These are phyloP conservation scores for Pharnaceum exiguum DNA, from an alignment of 148 eudicot species.

Conservation along the genomic window DNA sequence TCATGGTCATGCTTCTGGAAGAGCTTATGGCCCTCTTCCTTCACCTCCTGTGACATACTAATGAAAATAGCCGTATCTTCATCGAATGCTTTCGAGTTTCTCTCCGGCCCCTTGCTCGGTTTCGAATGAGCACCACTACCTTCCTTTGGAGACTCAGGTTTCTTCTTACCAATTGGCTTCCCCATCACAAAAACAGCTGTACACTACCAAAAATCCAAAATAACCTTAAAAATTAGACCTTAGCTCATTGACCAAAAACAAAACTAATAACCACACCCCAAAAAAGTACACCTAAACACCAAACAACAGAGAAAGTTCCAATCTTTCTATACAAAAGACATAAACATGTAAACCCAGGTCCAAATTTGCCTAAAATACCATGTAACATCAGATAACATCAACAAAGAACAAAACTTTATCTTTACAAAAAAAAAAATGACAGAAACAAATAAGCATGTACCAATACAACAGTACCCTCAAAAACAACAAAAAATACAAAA, in stretches of 20 bases:
- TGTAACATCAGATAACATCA: too few species aligned
- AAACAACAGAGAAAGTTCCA: conserved; percentile 8
- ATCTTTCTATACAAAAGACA: background rate
- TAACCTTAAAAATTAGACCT: too few species aligned
- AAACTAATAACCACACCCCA: conserved; percentile 5
- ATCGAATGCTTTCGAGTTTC: conserved; percentile 70
- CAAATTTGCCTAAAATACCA: too few species aligned
- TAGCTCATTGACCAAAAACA: background rate
- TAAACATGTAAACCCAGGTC: background rate
- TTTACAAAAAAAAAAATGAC: too few species aligned
- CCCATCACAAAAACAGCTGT: conserved; percentile 42
- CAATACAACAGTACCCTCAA: too few species aligned
- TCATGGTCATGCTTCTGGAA: conserved; percentile 78
- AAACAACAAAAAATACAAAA: too few species aligned
- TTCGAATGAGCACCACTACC: conserved; percentile 30
- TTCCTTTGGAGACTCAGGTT: conserved; percentile 24
- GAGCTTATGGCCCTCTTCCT: conserved; percentile 76
- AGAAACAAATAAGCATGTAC: too few species aligned
- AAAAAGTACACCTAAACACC: conserved; percentile 6
- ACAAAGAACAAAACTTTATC: too few species aligned
- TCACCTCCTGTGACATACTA: conserved; percentile 84
- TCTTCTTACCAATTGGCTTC: conserved; percentile 68
- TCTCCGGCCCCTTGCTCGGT: conserved; percentile 27
- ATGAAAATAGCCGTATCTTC: conserved; percentile 95
- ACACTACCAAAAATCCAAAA: conserved; percentile 5